Conservation (phyloP, 2,329 filamentous ascomycete species). For the Pseudogymnoascus sp. region DNA sequence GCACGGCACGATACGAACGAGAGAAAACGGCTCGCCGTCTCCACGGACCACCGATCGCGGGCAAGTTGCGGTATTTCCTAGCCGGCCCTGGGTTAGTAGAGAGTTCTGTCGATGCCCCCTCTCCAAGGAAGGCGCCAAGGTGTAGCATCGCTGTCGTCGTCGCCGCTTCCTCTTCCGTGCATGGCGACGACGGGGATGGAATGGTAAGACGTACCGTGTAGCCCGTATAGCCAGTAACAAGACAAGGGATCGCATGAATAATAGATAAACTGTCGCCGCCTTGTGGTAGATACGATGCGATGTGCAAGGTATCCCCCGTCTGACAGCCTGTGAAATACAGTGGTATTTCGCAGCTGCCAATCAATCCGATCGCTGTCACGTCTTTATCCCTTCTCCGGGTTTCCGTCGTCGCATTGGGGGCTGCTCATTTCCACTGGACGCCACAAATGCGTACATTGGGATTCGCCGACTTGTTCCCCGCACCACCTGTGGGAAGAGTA, state of each 20-base stretch:
- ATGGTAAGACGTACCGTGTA: neutral
- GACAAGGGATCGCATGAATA: too few relatives aligned
- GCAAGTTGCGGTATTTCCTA: too few relatives aligned
- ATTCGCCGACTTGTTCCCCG: too few relatives aligned
- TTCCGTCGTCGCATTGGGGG: neutral
- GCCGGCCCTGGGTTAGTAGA: neutral
- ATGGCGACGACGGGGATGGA: neutral
- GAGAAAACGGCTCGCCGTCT: too few relatives aligned
- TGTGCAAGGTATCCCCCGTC: neutral
- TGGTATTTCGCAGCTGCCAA: neutral
- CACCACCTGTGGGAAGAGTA: too few relatives aligned
- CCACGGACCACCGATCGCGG: too few relatives aligned
- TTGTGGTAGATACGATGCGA: neutral
- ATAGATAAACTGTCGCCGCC: neutral
- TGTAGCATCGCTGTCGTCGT: neutral
- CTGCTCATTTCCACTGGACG: neutral
- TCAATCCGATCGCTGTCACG: neutral
- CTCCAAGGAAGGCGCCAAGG: neutral
- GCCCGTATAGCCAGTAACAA: neutral
- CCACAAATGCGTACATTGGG: neutral
- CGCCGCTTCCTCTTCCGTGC: neutral
- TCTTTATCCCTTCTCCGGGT: neutral
- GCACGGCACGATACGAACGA: neutral
- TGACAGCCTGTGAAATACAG: too few relatives aligned
- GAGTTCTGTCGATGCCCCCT: too few relatives aligned